Conservation (phyloP, 805 yeast genomes). For the Candida endomychidarum region DNA sequence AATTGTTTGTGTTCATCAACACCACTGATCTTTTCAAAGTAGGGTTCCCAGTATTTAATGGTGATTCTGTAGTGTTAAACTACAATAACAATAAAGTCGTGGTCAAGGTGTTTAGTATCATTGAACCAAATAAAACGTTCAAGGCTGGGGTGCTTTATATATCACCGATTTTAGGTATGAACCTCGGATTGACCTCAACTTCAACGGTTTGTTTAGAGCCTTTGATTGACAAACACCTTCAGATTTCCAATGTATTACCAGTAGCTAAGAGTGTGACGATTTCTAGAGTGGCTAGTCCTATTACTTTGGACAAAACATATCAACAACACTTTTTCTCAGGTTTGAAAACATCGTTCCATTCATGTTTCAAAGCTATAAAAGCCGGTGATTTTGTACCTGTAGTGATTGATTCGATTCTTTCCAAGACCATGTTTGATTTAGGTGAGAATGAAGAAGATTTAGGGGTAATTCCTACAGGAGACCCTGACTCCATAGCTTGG, state of each 20-base stretch:
- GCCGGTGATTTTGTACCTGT: slow-evolving; percentile 75
- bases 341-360: slow-evolving; percentile 61
- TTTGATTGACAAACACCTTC: slow-evolving; percentile 11
- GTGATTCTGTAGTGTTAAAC: slow-evolving; percentile 54
- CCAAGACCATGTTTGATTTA: slow-evolving; percentile 52
- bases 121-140: slow-evolving; percentile 57
- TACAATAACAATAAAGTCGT: slow-evolving; percentile 18
- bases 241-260: slow-evolving; percentile 33
- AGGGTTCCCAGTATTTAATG: slow-evolving; percentile 64
- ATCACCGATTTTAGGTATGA: slow-evolving; percentile 62
- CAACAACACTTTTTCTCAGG: slow-evolving; percentile 63
- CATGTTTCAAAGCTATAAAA: slow-evolving; percentile 54
- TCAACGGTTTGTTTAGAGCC: slow-evolving; percentile 22
- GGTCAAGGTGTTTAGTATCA: slow-evolving; percentile 54
- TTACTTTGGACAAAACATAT: slow-evolving; percentile 60
- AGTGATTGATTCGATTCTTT: slow-evolving; percentile 66
- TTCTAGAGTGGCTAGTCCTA: slow-evolving; percentile 66
- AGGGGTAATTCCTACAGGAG: slow-evolving; percentile 53
- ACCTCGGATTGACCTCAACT: slow-evolving; percentile 38
- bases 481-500: slow-evolving; percentile 80
- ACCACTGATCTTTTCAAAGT: slow-evolving; percentile 48
- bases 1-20: slow-evolving; percentile 41
- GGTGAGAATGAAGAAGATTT: slow-evolving; percentile 21
- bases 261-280: slow-evolving; percentile 65
- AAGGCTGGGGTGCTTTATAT: slow-evolving; percentile 44